Evolutionary conservation across 495 filamentous ascomycete species (phyloP).

Genomic region (Penicillium egyptiacum): DNA sequence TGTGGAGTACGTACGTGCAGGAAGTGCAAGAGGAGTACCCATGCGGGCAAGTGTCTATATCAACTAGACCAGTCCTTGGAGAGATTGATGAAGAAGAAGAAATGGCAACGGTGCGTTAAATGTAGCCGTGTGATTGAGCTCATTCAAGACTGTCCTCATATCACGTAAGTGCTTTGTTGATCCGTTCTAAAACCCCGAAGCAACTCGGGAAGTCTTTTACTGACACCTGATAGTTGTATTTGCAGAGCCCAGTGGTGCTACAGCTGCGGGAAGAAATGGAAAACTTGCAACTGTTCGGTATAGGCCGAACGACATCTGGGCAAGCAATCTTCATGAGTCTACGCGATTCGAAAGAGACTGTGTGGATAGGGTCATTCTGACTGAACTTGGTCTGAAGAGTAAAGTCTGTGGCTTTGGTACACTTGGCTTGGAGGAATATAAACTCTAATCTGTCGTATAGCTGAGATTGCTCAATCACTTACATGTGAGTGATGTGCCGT

Average conservation of each 20-base stretch:
- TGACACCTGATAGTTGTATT: conserved; percentile 1
- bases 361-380: background rate
- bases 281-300: background rate
- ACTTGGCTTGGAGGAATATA: background rate
- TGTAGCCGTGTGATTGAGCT: conserved; percentile 1
- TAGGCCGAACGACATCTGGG: background rate
- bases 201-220: background rate
- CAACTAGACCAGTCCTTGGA: background rate
- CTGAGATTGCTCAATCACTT: background rate
- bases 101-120: conserved; percentile 26
- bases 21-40: background rate
- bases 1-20: conserved; percentile 5
- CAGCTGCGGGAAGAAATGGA: background rate
- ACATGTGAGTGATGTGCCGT: no score
- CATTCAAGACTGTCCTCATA: background rate
- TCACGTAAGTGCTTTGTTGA: background rate
- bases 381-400: background rate
- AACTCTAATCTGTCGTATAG: background rate
- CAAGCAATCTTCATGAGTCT: background rate
- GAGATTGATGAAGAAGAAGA: conserved; percentile 13
- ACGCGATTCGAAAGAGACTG: background rate
- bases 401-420: background rate
- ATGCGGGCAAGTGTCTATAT: conserved; percentile 10
- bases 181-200: background rate
- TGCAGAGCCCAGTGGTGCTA: conserved; percentile 6